Percentiles rank a stretch among this genome's conserved stretches.
phyloP scores from a whole-genome alignment of 2,329 filamentous ascomycete genomes.

The Diaporthe aspalathi region DNA sequence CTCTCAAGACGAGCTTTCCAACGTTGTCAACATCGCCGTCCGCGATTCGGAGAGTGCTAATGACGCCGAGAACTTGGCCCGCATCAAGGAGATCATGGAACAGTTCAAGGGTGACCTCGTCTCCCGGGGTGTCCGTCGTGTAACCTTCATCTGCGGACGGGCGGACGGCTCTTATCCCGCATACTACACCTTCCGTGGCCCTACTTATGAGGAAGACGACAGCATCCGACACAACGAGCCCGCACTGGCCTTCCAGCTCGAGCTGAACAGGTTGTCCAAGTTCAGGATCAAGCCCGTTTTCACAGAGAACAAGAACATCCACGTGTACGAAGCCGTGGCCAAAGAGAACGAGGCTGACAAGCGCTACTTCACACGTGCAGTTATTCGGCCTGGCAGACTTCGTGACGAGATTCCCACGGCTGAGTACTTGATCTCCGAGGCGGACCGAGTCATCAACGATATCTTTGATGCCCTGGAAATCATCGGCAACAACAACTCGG shows the following conservation, averaged over 20 bases:
- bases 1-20: slow-evolving; percentile 81
- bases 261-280: slow-evolving; percentile 91
- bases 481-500: slow-evolving; percentile 98
- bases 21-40: slow-evolving; percentile 92
- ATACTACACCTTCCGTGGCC: slow-evolving; percentile 98
- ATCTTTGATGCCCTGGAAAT: slow-evolving; percentile 98
- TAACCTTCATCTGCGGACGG: slow-evolving; percentile 97
- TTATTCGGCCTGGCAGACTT: slow-evolving; percentile 92
- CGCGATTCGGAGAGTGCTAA: slow-evolving; percentile 86
- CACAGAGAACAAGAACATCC: slow-evolving; percentile 98
- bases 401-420: slow-evolving; percentile 98
- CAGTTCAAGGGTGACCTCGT: slow-evolving; percentile 87
- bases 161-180: slow-evolving; percentile 94
- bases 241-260: slow-evolving; percentile 97
- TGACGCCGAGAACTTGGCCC: slow-evolving; percentile 82
- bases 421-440: slow-evolving; percentile 97
- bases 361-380: slow-evolving; percentile 97
- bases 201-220: slow-evolving; percentile 87
- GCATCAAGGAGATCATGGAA: slow-evolving; percentile 80
- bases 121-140: slow-evolving; percentile 82
- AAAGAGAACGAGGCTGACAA: slow-evolving; percentile 97
- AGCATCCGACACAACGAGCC: slow-evolving; percentile 98
- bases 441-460: slow-evolving; percentile 95
- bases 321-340: slow-evolving; percentile 96
- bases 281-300: slow-evolving; percentile 99